These are phyloP conservation scores for Aspergillus diversus DNA, from an alignment of 495 filamentous ascomycete genomes.

Conservation along the genomic window DNA sequence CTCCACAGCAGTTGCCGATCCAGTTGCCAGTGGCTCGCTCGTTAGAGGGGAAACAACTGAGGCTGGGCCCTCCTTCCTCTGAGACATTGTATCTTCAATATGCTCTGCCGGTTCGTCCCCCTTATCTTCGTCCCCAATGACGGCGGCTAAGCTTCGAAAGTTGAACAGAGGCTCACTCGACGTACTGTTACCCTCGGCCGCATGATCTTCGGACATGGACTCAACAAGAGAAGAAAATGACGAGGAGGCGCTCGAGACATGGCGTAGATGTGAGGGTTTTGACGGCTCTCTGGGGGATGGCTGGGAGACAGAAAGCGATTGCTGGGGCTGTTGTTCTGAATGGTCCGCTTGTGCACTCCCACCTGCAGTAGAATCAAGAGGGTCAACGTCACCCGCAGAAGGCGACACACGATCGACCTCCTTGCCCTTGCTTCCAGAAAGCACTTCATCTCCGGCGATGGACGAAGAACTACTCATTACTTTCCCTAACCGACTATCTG, in stretches of 20 bases:
- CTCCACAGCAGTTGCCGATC: conserved; percentile 15
- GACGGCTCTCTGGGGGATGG: conserved; percentile 39
- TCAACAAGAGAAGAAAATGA: conserved; percentile 75
- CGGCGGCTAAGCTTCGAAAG: conserved; percentile 83
- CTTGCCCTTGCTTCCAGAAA: conserved; percentile 73
- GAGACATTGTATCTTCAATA: conserved; percentile 37
- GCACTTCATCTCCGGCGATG: conserved; percentile 37
- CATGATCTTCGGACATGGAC: conserved; percentile 55
- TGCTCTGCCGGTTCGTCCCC: conserved; percentile 48
- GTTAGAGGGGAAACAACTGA: conserved; percentile 28
- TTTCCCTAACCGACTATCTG: conserved; percentile 31
- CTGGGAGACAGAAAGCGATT: conserved; percentile 23
- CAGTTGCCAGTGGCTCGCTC: conserved; percentile 22
- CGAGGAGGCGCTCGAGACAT: conserved; percentile 83
- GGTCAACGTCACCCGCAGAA: conserved; percentile 3
- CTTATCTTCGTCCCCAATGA: conserved; percentile 75
- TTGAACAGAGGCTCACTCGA: conserved; percentile 84
- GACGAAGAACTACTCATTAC: conserved; percentile 46
- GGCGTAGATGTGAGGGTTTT: conserved; percentile 69
- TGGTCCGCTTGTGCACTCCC: conserved; percentile 7
- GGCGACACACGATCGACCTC: conserved; percentile 63
- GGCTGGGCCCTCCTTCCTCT: conserved; percentile 29
- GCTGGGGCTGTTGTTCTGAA: conserved; percentile 1
- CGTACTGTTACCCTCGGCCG: conserved; percentile 51
- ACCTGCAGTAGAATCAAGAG: conserved; percentile 6